Base-by-base conservation (phyloP, 768 basidiomycete species). In the Crepidotus variabilis region DNA sequence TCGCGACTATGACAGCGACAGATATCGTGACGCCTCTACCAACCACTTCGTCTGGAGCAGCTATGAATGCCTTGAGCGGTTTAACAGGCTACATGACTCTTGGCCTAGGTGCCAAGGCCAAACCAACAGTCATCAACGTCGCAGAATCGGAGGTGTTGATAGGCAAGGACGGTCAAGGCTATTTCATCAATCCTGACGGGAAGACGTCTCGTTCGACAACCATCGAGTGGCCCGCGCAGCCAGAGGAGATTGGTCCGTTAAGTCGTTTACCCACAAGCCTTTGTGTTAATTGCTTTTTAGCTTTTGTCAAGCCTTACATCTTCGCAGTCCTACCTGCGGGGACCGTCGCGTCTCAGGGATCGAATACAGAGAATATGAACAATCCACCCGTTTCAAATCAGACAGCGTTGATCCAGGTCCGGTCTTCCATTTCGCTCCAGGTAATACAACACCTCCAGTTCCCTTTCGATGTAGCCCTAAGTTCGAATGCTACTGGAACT, bases 61-160 rank as follows among this genome's bases (percentile, higher is more conserved):
- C 86, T 1, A 89, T 85, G 80, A 85, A 86, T n/a, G 86, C 90
- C 0, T 75, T 93, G n/a, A 83, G 80, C 10, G 88, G 90, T 2
- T 70, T 93, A 10, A 85, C 88, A 2, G 89, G 89, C 2, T 94
- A 94, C 63, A 93, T 94, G 90, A 87, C 85, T 2, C 75, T 92
- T 21, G 88, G 91, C 0, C 73, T 92, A 7, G 89, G 89, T 8
- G 78, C 85, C 3, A 93, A 88, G 67, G 78, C 78, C 13, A 92
- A 86, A 69, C 86, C 90, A 1, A 79, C 77, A 6, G 74, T 84
- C 9, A 72, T 84, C 1, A 76, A 75, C 13, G 70, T 88, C 23
- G 74, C 72, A 33, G 83, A 86, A 6, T 76, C 75, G 0, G 89
- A 94, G 62, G 80, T 82, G 7, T 70, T 94, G 2, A 80, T 94